These are phyloP conservation scores for Fusarium denticulatum DNA, from an alignment of 2,329 filamentous ascomycete species.

Conservation along the genomic window DNA sequence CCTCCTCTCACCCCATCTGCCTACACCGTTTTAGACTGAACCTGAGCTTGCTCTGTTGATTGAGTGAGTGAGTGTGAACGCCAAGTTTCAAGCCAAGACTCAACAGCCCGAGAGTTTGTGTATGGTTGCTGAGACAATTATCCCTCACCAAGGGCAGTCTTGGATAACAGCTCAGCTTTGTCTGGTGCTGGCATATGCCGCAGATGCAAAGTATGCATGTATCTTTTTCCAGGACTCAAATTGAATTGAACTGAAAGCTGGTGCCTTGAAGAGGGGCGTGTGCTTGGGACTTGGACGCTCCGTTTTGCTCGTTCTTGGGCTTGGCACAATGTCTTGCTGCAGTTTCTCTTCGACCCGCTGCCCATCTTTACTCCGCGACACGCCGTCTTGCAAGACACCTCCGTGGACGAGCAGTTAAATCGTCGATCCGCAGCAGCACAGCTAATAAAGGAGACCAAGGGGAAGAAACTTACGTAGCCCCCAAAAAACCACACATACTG, in stretches of 20 bases:
- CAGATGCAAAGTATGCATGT: background rate
- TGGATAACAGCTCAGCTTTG: background rate
- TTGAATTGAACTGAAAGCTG: background rate
- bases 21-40: slow-evolving; percentile 9
- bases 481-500: background rate
- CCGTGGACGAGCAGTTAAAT: slow-evolving; percentile 8
- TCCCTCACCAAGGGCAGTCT: background rate
- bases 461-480: slow-evolving; percentile 15
- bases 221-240: background rate
- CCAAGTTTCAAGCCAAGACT: slow-evolving; percentile 21
- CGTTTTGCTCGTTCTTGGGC: slow-evolving; percentile 15
- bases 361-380: slow-evolving; percentile 29
- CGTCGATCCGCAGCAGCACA: slow-evolving; percentile 28
- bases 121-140: slow-evolving; percentile 14
- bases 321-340: slow-evolving; percentile 12
- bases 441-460: background rate
- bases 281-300: background rate
- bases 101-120: background rate
- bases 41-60: background rate
- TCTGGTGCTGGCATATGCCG: slow-evolving; percentile 3
- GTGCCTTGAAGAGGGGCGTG: slow-evolving; percentile 7
- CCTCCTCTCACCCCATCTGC: background rate
- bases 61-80: background rate
- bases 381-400: slow-evolving; percentile 27
- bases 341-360: slow-evolving; percentile 13